Evolutionary conservation across 1,284 basidiomycete species (phyloP), one percentile per base, ranked within the genome.

Genomic region (Rhodofomes roseus): DNA sequence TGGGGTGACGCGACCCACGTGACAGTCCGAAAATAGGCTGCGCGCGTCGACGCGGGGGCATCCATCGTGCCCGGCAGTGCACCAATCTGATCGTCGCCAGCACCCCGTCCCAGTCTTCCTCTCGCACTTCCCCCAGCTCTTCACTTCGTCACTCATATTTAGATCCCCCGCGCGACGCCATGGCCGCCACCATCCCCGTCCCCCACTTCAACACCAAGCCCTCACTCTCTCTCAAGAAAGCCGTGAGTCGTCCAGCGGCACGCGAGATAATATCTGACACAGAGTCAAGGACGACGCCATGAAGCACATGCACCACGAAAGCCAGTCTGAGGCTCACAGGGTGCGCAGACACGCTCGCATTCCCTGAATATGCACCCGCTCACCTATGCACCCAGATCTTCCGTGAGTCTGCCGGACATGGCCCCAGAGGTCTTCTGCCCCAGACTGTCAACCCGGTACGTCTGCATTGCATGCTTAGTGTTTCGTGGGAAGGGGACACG

Each of bases 261-360:
- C 29, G 31, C 50, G n/a, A 31, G 3, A 31, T 6, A 2, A 6
- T 8, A 20, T 52, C 27, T 16, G 29, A 34, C 31, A n/a, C 6
- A 22, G 29, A 16, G 4, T 11, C 27, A 14, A 37, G 12, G 29
- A 72, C 59, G 73, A 76, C 59, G 74, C 79, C 59, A 76, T 76
- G 56, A 73, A 70, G 60, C 65, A 71, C 37, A 68, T 80, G 73
- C 85, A 79, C 65, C 82, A 87, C 63, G 93, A 95, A 70, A 83
- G 85, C 61, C 86, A 93, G 56, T 93, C 90, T 1, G 91, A 93
- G 73, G 93, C 93, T 2, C 92, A 95, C 74, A 84, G 86, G 79
- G 92, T n/a, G n/a, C n/a, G n/a, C n/a, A n/a, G n/a, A n/a, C n/a
- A n/a, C n/a, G n/a, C n/a, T n/a, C n/a, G n/a, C n/a, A n/a, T n/a